Percentiles rank a stretch among this genome's conserved stretches.
These are phyloP conservation scores for Centaurea solstitialis DNA, from an alignment of 129 eudicot species.

Conservation along the genomic window DNA sequence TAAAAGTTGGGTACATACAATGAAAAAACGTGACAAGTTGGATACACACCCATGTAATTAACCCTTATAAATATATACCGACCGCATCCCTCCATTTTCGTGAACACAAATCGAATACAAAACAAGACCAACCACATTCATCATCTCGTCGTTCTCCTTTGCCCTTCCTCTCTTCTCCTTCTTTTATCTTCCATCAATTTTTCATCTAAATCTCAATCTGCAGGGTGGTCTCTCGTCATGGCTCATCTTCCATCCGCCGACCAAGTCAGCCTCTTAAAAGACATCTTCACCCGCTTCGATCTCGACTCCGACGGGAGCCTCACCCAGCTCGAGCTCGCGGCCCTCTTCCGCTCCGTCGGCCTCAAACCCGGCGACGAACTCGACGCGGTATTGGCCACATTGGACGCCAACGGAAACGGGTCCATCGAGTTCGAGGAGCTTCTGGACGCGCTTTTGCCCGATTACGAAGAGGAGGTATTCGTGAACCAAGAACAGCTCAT, in stretches of 20 bases:
- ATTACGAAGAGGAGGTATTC: slow-evolving; percentile 17
- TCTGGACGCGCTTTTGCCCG: slow-evolving; percentile 12
- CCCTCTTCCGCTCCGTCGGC: slow-evolving; percentile 50
- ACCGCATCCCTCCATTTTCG: slow-evolving; percentile 2
- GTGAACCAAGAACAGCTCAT: slow-evolving; percentile 23
- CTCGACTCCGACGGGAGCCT: slow-evolving; percentile 55
- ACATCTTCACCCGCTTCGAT: slow-evolving; percentile 56
- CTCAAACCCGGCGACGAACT: slow-evolving; percentile 57
- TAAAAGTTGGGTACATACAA: too few species aligned
- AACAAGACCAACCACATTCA: neutral
- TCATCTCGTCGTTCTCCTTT: neutral
- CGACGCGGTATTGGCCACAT: slow-evolving; percentile 36
- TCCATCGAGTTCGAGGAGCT: slow-evolving; percentile 49
- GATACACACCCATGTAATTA: too few species aligned
- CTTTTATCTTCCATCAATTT: neutral
- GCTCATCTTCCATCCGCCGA: slow-evolving; percentile 28
- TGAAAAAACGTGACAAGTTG: too few species aligned
- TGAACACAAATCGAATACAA: neutral
- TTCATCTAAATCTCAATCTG: neutral
- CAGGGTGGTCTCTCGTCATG: slow-evolving; percentile 11
- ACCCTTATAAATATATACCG: neutral
- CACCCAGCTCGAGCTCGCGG: slow-evolving; percentile 58
- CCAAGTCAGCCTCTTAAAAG: slow-evolving; percentile 36
- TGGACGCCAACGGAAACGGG: slow-evolving; percentile 64
- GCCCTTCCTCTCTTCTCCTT: neutral